A percentile compares a stretch with the other conserved stretches of the same genome.
Evolutionary conservation across 768 basidiomycete genomes (phyloP).

Genomic region (Mycena maculata): DNA sequence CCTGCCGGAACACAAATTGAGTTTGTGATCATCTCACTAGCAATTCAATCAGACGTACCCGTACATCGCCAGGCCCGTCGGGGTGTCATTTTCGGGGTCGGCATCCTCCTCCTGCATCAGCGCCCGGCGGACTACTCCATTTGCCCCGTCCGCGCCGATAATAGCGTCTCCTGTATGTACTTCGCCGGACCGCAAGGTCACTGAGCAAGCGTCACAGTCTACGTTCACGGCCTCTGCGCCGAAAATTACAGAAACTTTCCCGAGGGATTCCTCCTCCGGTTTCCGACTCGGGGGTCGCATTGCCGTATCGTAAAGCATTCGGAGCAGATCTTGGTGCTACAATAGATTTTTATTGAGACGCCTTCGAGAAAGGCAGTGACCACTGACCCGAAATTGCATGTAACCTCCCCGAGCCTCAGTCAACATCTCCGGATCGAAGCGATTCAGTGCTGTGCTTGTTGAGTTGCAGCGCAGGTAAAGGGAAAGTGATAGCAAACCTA

Average conservation of each 20-base stretch:
- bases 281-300: neutral
- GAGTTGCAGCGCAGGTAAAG: neutral
- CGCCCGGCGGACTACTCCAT: conserved; percentile 1
- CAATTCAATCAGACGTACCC: neutral
- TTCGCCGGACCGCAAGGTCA: conserved; percentile 13
- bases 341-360: neutral
- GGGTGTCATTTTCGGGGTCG: neutral
- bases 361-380: neutral
- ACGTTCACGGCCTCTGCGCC: conserved; percentile 3
- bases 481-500: too few relatives aligned
- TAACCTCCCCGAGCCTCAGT: conserved; percentile 18
- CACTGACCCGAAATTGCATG: conserved; percentile 7
- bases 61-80: neutral
- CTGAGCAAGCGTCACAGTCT: conserved; percentile 9
- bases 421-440: conserved; percentile 8
- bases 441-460: neutral
- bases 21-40: neutral
- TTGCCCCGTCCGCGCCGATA: conserved; percentile 12
- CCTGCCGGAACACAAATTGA: neutral
- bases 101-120: conserved; percentile 7
- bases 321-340: conserved; percentile 2
- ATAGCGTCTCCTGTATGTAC: conserved; percentile 1
- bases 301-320: conserved; percentile 5
- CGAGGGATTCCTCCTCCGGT: neutral
- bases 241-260: conserved; percentile 2